A percentile compares a stretch with the other conserved stretches of the same genome.
These are phyloP conservation scores for Pachyrhizus erosus DNA, from an alignment of 306 rosid genomes.

Conservation along the genomic window DNA sequence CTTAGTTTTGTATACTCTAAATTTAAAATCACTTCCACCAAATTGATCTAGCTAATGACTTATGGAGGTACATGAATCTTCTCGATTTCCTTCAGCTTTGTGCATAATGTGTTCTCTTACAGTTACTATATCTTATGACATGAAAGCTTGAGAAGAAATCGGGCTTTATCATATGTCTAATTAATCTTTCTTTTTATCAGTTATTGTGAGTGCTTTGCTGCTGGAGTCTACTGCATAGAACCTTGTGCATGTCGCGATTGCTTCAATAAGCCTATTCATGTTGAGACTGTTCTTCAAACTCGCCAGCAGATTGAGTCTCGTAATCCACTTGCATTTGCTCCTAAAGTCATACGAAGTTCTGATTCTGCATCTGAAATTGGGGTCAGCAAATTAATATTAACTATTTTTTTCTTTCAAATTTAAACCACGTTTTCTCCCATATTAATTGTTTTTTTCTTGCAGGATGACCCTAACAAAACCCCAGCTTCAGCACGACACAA, in stretches of 20 bases:
- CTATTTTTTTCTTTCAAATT: conserved; percentile 25
- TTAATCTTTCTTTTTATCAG: conserved; percentile 48
- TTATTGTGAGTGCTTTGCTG: conserved; percentile 94
- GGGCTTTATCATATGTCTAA: neutral
- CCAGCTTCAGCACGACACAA: conserved; percentile 88
- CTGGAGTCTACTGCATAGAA: conserved; percentile 91
- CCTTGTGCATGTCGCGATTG: conserved; percentile 86
- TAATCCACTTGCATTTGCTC: conserved; percentile 93
- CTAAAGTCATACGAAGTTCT: conserved; percentile 76
- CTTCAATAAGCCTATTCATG: conserved; percentile 83
- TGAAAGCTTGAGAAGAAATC: neutral
- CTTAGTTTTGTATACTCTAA: neutral
- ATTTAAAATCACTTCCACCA: neutral
- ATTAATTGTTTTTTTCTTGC: conserved; percentile 39
- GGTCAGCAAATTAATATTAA: conserved; percentile 56
- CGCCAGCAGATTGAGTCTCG: conserved; percentile 90
- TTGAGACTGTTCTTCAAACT: conserved; percentile 77
- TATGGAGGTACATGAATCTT: neutral
- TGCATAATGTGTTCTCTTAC: neutral
- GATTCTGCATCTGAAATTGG: conserved; percentile 68
- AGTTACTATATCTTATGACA: neutral
- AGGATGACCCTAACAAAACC: conserved; percentile 84
- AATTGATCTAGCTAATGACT: neutral
- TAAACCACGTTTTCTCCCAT: conserved; percentile 13
- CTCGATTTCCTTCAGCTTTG: conserved; percentile 8